These are phyloP conservation scores for Aspergillus sp. DNA, from an alignment of 2,329 filamentous ascomycete genomes.

Conservation along the genomic window DNA sequence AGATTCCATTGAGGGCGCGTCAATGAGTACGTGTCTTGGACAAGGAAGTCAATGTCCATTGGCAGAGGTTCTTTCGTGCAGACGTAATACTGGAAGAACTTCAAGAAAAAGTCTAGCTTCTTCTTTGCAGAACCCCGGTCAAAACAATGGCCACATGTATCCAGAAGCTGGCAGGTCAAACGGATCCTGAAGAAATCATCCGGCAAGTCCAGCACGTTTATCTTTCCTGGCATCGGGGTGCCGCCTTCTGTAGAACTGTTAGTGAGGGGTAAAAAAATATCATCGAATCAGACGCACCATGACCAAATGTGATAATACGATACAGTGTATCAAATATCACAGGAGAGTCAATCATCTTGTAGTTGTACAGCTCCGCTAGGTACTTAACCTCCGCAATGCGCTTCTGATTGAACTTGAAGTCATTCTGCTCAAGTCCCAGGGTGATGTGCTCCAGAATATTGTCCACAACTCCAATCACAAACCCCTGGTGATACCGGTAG, in stretches of 20 bases:
- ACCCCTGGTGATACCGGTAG: conserved; percentile 87
- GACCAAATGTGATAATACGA: conserved; percentile 89
- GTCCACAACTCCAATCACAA: conserved; percentile 88
- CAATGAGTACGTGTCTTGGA: conserved; percentile 85
- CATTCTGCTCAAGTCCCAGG: conserved; percentile 87
- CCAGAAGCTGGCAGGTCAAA: conserved; percentile 81
- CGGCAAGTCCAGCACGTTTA: conserved; percentile 78
- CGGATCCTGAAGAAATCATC: conserved; percentile 97
- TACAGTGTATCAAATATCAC: conserved; percentile 96
- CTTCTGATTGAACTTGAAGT: conserved; percentile 96
- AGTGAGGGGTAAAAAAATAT: neutral
- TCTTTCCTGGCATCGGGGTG: conserved; percentile 72
- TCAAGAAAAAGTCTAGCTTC: conserved; percentile 96
- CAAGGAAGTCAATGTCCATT: conserved; percentile 95
- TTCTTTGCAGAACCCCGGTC: conserved; percentile 91
- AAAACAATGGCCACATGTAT: conserved; percentile 95
- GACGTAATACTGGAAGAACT: conserved; percentile 96
- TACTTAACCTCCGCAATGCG: conserved; percentile 96
- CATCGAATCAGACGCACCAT: conserved; percentile 53
- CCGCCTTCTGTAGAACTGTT: conserved; percentile 59
- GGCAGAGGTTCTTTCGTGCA: conserved; percentile 84
- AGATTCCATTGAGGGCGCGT: conserved; percentile 93
- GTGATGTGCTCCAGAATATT: conserved; percentile 85
- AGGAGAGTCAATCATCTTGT: conserved; percentile 91
- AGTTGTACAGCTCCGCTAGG: conserved; percentile 94